Evolutionary conservation across 768 basidiomycete species (phyloP), one percentile per base, ranked within the genome.

Genomic region (Dendrothele bispora): DNA sequence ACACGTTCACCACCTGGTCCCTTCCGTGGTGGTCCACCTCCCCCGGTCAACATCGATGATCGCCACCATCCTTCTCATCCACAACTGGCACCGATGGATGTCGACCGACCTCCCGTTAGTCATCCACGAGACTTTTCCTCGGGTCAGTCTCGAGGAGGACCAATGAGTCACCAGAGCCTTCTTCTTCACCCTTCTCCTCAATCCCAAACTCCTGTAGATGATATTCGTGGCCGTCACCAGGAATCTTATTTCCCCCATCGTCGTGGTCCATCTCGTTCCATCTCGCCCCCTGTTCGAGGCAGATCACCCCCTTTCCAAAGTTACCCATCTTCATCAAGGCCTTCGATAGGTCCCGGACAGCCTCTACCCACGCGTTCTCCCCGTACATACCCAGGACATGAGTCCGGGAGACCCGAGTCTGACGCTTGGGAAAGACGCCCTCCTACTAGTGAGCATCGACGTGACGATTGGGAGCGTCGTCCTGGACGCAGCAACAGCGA

Each of bases 21-120:
- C 11, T 92, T 91, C 72, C 71, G 90, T 52, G 89, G 89, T 27
- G 87, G 88, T 2, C 86, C 88, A 3, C 90, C 89, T 0, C 89
- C 90, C 5, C 89, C 90, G 10, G 84, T 91, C 32, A 76, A 88
- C 43, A 66, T 91, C 7, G 88, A 91, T 51, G 90, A 91, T 56
- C 72, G 72, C 7, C 78, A 86, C n/a, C 86, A 88, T 45, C 61
- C 72, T 0, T 78, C 79, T 7, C 86, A 88, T 51, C 80, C 86
- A 0, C 84, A 79, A 2, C 72, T 92, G 20, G 89, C 88, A 5
- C 88, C 89, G 0, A 92, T 92, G 89, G 81, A 82, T 12, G 75
- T 86, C 7, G 84, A 87, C 44, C 74, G 81, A 5, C 79, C 79
- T 20, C 70, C 71, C 50, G 67, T 74, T 10, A 8, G 15, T 48